Evolutionary conservation across 306 rosid genomes (phyloP).

Genomic region (Medicago arabica): DNA sequence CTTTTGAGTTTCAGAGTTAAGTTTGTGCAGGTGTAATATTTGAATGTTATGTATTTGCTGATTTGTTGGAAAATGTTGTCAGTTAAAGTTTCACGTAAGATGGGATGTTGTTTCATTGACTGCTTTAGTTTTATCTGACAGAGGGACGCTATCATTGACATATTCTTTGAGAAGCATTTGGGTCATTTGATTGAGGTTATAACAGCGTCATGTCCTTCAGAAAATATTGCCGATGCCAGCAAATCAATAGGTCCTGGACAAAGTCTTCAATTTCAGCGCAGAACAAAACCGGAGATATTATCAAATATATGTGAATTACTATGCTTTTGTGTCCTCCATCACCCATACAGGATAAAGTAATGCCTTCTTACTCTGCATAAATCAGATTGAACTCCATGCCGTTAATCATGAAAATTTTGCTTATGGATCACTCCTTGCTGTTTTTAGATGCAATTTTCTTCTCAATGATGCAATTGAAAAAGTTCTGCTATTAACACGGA

Average conservation of each 20-base stretch:
- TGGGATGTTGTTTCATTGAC: conserved; percentile 44
- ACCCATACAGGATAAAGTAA: conserved; percentile 95
- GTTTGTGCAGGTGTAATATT: conserved; percentile 55
- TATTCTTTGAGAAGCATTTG: conserved; percentile 93
- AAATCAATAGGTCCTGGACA: conserved; percentile 49
- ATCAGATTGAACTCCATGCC: conserved; percentile 29
- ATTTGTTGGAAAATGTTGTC: conserved; percentile 60
- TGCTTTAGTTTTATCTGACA: conserved; percentile 53
- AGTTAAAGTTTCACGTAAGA: conserved; percentile 57
- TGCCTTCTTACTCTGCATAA: conserved; percentile 44
- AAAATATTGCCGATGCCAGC: conserved; percentile 51
- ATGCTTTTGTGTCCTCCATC: conserved; percentile 96
- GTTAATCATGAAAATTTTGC: conserved; percentile 17
- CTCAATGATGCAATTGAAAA: conserved; percentile 71
- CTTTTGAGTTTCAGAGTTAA: conserved; percentile 46
- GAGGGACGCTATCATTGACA: conserved; percentile 85
- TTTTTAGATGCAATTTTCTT: conserved; percentile 81
- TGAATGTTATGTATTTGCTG: conserved; percentile 66
- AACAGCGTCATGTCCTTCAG: conserved; percentile 71
- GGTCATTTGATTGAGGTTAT: conserved; percentile 80
- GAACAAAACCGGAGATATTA: conserved; percentile 86
- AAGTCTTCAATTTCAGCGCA: conserved; percentile 52
- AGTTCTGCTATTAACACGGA: conserved; percentile 74
- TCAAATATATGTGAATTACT: conserved; percentile 89
- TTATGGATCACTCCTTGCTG: conserved; percentile 37